Evolutionary conservation across 768 basidiomycete genomes (phyloP), one percentile per base, ranked within the genome.

Genomic region (Postia placenta): DNA sequence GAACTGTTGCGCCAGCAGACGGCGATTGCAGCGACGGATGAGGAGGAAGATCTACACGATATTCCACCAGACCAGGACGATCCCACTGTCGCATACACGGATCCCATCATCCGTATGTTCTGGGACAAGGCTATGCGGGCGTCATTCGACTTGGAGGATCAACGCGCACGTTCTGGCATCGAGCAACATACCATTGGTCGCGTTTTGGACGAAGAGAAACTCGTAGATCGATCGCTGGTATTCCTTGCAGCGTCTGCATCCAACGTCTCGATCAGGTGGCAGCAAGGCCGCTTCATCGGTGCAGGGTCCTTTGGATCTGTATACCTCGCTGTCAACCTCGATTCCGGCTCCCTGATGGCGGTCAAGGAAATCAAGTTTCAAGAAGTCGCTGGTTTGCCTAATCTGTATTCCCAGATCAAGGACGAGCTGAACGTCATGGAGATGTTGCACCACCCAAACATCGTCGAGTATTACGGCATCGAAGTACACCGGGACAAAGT

Each of bases 221-320:
- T 85, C 6, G 96, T 98, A 67, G 95, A 99, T 64, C 81, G 92
- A 40, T 92, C 95, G 0, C 73, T 96, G 40, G 85, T 93, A 5
- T 95, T 93, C 74, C 78, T 99, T 35, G 96, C 96, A 0, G 92
- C 92, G 2, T 92, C 92, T n/a, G 85, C 84, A 35, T 93, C 92
- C 23, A 96, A 95, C 58, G 92, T 97, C 53, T 90, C 92, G 2
- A 85, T 98, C 52, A 82, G 90, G 35, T 99, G 96, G 96, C 95
- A 97, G 64, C 96, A 99, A 69, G 93, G 95, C 12, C 83, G 87
- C 50, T 97, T 97, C 70, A 97, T 99, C 57, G 96, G 95, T 44
- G 85, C 93, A n/a, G 96, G 96, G 14, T 94, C 96, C 7, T 97
- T 96, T 66, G 96, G 96, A 19, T 95, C 91, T n/a, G 96, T 99